phyloP scores from a whole-genome alignment of 2,329 filamentous ascomycete species.

The Aspergillus melleus region DNA sequence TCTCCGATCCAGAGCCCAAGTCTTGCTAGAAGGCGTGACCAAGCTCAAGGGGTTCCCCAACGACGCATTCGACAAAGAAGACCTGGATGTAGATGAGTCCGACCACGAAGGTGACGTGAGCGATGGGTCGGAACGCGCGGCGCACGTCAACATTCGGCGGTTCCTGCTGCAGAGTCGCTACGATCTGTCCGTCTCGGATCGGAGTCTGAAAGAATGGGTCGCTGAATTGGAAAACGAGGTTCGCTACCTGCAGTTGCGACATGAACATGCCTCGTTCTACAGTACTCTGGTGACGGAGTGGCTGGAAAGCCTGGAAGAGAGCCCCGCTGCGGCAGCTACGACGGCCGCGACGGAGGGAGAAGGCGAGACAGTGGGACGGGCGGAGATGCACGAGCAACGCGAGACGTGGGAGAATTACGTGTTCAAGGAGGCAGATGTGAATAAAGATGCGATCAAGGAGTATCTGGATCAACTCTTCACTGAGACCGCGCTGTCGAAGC shows the following conservation, averaged over 20 bases:
- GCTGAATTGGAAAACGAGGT: conserved; percentile 49
- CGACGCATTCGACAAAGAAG: conserved; percentile 37
- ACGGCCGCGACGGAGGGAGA: conserved; percentile 21
- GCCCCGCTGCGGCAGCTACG: conserved; percentile 9
- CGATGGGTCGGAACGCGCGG: conserved; percentile 24
- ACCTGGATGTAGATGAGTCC: conserved; percentile 17
- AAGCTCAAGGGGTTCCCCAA: conserved; percentile 38
- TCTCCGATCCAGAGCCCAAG: conserved; percentile 32
- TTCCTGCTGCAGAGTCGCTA: conserved; percentile 56
- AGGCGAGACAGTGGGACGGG: conserved; percentile 53
- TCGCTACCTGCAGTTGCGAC: conserved; percentile 52
- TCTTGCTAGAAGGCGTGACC: conserved; percentile 40
- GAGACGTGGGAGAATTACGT: conserved; percentile 57
- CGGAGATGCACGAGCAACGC: conserved; percentile 56
- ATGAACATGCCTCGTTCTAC: conserved; percentile 59
- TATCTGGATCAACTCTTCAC: conserved; percentile 57
- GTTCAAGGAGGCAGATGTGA: conserved; percentile 50
- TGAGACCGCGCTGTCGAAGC: conserved; percentile 40
- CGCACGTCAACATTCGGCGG: conserved; percentile 48
- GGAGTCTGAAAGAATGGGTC: conserved; percentile 50
- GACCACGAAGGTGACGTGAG: conserved; percentile 7
- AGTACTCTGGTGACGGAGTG: conserved; percentile 57
- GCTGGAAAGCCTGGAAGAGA: conserved; percentile 42
- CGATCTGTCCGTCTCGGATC: conserved; percentile 54
- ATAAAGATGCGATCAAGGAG: conserved; percentile 46